Evolutionary conservation across 1,139 yeast genomes (phyloP).

Genomic region (Diutina sp.): DNA sequence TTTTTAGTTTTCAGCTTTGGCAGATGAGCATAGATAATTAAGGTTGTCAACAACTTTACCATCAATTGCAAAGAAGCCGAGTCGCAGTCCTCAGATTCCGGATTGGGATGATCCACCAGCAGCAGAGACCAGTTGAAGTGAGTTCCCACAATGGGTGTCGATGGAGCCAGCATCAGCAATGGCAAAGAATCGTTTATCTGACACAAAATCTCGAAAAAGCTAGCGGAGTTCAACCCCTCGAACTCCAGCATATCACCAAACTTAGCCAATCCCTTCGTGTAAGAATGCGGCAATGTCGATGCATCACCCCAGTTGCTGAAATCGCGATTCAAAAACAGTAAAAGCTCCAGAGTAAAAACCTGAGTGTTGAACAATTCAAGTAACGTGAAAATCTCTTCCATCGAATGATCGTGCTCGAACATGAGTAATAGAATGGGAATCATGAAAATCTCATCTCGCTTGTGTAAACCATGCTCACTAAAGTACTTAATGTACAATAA

Average conservation of each 20-base stretch:
- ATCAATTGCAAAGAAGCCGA: conserved; percentile 16
- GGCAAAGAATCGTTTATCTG: conserved; percentile 32
- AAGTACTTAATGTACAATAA: conserved; percentile 27
- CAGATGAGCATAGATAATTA: conserved; percentile 20
- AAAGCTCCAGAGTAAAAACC: conserved; percentile 18
- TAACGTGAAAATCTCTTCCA: conserved; percentile 18
- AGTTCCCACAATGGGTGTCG: conserved; percentile 22
- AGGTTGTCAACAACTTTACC: conserved; percentile 6
- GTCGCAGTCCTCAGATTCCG: neutral
- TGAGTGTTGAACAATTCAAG: conserved; percentile 21
- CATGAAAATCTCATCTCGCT: conserved; percentile 27
- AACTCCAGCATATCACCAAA: conserved; percentile 19
- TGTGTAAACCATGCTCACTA: conserved; percentile 21
- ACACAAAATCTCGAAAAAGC: conserved; percentile 21
- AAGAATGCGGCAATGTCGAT: conserved; percentile 11
- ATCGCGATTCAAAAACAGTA: conserved; percentile 14
- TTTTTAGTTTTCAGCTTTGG: conserved; percentile 4
- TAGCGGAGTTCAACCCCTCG: conserved; percentile 16
- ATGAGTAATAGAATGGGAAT: conserved; percentile 24
- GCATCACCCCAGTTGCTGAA: conserved; percentile 18
- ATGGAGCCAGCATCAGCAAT: conserved; percentile 31
- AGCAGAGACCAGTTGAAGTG: neutral
- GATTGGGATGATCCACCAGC: neutral
- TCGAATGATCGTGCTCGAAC: conserved; percentile 14
- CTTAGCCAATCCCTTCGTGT: conserved; percentile 12